A percentile compares a stretch with the other conserved stretches of the same genome.
Conservation (phyloP, 345 rosid species). For the Turnera subulata region DNA sequence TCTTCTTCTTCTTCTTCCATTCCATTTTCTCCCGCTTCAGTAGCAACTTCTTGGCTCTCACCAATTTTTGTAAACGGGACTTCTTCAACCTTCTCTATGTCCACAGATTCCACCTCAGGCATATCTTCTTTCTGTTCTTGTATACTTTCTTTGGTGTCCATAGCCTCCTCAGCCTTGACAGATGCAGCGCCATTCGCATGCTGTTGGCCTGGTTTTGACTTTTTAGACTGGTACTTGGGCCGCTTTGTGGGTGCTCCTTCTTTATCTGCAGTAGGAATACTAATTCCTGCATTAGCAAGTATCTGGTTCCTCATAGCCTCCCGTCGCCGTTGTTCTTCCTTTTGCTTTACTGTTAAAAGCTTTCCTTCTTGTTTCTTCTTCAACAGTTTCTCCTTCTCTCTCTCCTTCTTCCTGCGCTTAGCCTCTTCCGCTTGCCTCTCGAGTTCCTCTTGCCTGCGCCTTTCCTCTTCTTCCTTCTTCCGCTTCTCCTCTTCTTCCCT, state of each 20-base stretch:
- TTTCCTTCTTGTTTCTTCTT: constrained; percentile 92
- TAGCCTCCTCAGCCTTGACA: constrained; percentile 40
- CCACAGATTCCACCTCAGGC: constrained; percentile 38
- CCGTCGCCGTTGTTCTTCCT: constrained; percentile 73
- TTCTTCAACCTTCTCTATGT: constrained; percentile 44
- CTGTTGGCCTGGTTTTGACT: constrained; percentile 56
- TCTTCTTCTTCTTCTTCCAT: constrained; percentile 77
- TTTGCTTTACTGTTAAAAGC: constrained; percentile 84
- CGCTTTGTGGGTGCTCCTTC: constrained; percentile 57
- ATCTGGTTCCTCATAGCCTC: constrained; percentile 88
- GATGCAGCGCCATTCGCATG: constrained; percentile 53
- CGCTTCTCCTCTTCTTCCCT: constrained; percentile 85
- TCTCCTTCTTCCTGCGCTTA: constrained; percentile 78
- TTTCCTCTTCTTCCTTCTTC: constrained; percentile 92
- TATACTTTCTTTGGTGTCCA: constrained; percentile 39
- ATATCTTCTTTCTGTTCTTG: constrained; percentile 32
- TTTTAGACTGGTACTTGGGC: constrained; percentile 76
- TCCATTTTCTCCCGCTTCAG: constrained; percentile 47
- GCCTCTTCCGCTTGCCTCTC: constrained; percentile 96
- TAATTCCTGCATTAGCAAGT: constrained; percentile 46
- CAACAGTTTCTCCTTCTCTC: constrained; percentile 76
- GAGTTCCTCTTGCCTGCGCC: constrained; percentile 69
- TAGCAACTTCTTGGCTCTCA: constrained; percentile 44
- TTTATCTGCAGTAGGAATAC: constrained; percentile 43
- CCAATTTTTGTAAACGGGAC: constrained; percentile 33